Evolutionary conservation across 805 yeast species (phyloP).

Genomic region (Starmerella khaoyaiensis): DNA sequence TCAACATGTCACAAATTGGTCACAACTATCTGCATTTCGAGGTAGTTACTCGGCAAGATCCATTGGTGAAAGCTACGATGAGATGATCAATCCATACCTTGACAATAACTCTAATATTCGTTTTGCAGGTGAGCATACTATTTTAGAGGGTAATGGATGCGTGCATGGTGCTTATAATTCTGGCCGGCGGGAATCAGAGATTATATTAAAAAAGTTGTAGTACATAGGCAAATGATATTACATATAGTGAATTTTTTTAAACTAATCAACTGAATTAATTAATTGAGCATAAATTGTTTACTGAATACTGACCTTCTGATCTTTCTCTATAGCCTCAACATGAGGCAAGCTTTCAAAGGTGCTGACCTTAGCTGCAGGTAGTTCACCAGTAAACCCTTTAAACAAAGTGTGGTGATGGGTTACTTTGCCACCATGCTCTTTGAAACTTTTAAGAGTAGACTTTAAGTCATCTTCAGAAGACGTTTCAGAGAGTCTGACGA

Average conservation of each 20-base stretch:
- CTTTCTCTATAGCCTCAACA: conserved; percentile 25
- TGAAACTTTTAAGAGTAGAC: conserved; percentile 18
- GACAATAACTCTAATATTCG: conserved; percentile 49
- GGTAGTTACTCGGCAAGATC: conserved; percentile 68
- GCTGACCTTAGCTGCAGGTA: conserved; percentile 24
- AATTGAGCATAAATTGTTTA: too few species aligned
- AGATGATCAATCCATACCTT: conserved; percentile 44
- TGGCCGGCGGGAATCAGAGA: conserved; percentile 46
- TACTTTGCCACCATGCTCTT: conserved; percentile 24
- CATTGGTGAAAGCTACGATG: conserved; percentile 59
- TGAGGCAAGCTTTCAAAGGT: conserved; percentile 22
- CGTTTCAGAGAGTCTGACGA: conserved; percentile 18
- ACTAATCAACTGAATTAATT: too few species aligned
- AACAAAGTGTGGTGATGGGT: conserved; percentile 27
- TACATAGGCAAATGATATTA: too few species aligned
- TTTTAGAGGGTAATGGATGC: conserved; percentile 78
- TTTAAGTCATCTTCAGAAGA: conserved; percentile 22
- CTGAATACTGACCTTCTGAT: conserved; percentile 24
- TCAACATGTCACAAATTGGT: conserved; percentile 63
- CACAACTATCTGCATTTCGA: conserved; percentile 49
- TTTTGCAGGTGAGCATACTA: conserved; percentile 88
- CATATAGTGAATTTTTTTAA: too few species aligned
- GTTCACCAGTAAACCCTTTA: conserved; percentile 28
- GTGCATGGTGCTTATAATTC: conserved; percentile 83
- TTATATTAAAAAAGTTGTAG: conserved; percentile 23